phyloP scores from a whole-genome alignment of 2,329 filamentous ascomycete species.

The Claviceps humidiphila region DNA sequence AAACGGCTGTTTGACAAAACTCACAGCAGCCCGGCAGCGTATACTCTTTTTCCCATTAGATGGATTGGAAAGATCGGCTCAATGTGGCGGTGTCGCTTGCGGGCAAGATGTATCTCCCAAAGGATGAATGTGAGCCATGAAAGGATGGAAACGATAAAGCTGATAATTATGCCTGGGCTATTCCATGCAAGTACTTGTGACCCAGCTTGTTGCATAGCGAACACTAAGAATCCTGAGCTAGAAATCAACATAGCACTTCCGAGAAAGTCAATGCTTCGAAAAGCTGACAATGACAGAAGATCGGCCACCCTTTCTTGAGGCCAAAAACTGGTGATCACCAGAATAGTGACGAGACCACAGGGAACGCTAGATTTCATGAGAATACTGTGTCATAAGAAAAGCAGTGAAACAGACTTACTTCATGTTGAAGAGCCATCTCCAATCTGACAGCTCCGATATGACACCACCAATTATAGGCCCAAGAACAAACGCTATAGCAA shows the following conservation, averaged over 20 bases:
- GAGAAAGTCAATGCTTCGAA: conserved; percentile 37
- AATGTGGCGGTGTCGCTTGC: conserved; percentile 23
- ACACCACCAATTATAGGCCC: conserved; percentile 45
- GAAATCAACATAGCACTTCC: conserved; percentile 37
- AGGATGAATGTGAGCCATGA: conserved; percentile 34
- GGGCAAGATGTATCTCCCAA: conserved; percentile 36
- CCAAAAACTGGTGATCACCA: conserved; percentile 33
- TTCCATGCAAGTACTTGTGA: conserved; percentile 38
- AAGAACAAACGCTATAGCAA: conserved; percentile 44
- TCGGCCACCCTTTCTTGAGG: conserved; percentile 23
- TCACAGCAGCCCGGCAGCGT: conserved; percentile 36
- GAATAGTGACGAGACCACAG: conserved; percentile 32
- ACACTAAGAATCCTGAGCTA: conserved; percentile 40
- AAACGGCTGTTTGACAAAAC: conserved; percentile 10
- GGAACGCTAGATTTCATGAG: conserved; percentile 29
- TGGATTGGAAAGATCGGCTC: conserved; percentile 43
- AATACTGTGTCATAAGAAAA: not conserved
- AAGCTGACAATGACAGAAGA: conserved; percentile 26
- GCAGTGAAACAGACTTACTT: conserved; percentile 31
- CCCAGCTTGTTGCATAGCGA: conserved; percentile 43
- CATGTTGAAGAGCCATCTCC: conserved; percentile 49
- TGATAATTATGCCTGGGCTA: conserved; percentile 34
- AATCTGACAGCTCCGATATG: conserved; percentile 38
- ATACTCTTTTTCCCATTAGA: conserved; percentile 34
- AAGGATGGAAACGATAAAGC: conserved; percentile 32